A percentile compares a stretch with the other conserved stretches of the same genome.
phyloP scores from a whole-genome alignment of 2,329 filamentous ascomycete genomes.

The Knufia fluminis region DNA sequence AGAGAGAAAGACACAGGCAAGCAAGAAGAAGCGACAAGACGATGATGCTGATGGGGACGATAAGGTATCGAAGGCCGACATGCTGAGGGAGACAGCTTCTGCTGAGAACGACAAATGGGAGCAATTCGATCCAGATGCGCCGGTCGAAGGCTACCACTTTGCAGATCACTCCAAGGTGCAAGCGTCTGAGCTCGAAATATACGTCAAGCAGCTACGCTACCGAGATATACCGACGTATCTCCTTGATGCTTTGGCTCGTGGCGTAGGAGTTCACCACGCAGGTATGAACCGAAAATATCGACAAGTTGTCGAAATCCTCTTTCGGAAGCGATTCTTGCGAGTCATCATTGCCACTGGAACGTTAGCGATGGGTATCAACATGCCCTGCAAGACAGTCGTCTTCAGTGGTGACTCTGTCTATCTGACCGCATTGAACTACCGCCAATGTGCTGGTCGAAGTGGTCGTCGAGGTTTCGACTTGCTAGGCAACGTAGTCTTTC shows the following conservation, averaged over 20 bases:
- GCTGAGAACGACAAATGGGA: slow-evolving; percentile 50
- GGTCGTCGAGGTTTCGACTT: slow-evolving; percentile 73
- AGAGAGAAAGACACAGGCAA: slow-evolving; percentile 27
- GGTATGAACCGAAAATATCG: slow-evolving; percentile 72
- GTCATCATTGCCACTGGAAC: slow-evolving; percentile 69
- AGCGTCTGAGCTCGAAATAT: slow-evolving; percentile 49
- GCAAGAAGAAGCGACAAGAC: slow-evolving; percentile 34
- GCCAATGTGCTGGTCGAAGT: slow-evolving; percentile 67
- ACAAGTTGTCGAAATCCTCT: slow-evolving; percentile 64
- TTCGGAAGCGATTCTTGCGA: slow-evolving; percentile 60
- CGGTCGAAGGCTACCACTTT: slow-evolving; percentile 56
- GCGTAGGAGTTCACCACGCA: slow-evolving; percentile 68
- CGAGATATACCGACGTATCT: slow-evolving; percentile 45
- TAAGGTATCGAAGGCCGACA: slow-evolving; percentile 48
- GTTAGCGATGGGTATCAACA: slow-evolving; percentile 68
- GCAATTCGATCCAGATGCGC: slow-evolving; percentile 58
- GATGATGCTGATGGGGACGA: slow-evolving; percentile 29
- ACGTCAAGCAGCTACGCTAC: slow-evolving; percentile 43
- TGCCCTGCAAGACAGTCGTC: slow-evolving; percentile 74
- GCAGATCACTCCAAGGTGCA: slow-evolving; percentile 53
- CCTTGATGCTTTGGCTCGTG: slow-evolving; percentile 53
- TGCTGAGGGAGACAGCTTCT: slow-evolving; percentile 47
- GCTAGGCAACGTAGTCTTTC: slow-evolving; percentile 73
- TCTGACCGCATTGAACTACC: slow-evolving; percentile 65
- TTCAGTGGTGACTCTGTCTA: slow-evolving; percentile 66